phyloP scores from a whole-genome alignment of 441 rosid species.

The Brassica balearica region DNA sequence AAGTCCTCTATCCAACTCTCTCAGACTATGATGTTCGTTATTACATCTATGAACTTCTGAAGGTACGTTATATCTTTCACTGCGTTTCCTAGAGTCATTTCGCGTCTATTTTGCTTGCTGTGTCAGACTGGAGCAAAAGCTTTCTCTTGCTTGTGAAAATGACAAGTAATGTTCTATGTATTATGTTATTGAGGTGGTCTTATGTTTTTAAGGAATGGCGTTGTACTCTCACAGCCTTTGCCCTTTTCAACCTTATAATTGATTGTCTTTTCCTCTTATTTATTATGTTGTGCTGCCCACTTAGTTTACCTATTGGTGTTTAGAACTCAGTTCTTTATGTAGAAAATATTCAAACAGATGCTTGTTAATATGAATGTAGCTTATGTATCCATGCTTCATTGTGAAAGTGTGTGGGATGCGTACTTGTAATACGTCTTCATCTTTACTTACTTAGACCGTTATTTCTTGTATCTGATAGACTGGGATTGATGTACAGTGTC shows the following conservation, averaged over 20 bases:
- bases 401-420: too few relatives aligned
- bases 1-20: constrained; percentile 92
- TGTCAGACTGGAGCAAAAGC: background rate
- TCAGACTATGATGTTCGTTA: constrained; percentile 91
- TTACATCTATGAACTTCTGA: constrained; percentile 89
- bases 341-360: background rate
- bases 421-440: background rate
- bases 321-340: background rate
- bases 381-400: too few relatives aligned
- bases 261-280: background rate
- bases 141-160: background rate
- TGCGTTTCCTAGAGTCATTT: background rate
- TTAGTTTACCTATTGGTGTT: background rate
- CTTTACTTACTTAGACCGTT: too few relatives aligned
- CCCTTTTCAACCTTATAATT: background rate
- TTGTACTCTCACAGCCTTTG: too few relatives aligned
- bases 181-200: background rate
- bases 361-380: too few relatives aligned
- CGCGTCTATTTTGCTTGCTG: background rate
- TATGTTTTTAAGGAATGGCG: background rate
- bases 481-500: background rate
- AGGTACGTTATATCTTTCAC: constrained; percentile 51
- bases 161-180: background rate
- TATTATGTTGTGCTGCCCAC: background rate
- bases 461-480: background rate